These are phyloP conservation scores for Purpureocillium takamizusanense DNA, from an alignment of 2,329 filamentous ascomycete genomes.

Conservation along the genomic window DNA sequence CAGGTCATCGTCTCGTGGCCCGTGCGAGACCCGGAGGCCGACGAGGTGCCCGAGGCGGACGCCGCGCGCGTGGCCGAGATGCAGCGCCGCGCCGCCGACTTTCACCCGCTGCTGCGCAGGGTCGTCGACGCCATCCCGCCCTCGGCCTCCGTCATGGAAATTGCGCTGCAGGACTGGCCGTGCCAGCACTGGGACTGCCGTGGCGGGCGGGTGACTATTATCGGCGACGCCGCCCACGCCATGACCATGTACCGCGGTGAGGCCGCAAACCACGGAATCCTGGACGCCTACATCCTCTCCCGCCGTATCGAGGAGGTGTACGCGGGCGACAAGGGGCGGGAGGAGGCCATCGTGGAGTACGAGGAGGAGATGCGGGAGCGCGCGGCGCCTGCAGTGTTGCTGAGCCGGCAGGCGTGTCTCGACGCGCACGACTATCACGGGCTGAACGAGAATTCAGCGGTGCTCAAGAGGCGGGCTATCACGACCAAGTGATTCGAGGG, in stretches of 20 bases:
- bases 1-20: conserved; percentile 40
- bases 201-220: conserved; percentile 34
- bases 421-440: conserved; percentile 20
- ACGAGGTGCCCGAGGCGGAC: conserved; percentile 22
- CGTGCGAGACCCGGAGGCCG: conserved; percentile 19
- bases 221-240: conserved; percentile 47
- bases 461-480: conserved; percentile 15
- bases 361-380: conserved; percentile 21
- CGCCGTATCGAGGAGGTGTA: conserved; percentile 12
- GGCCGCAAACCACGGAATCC: conserved; percentile 28
- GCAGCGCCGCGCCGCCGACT: conserved; percentile 24
- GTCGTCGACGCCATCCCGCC: conserved; percentile 34
- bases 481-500: conserved; percentile 1
- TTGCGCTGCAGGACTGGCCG: conserved; percentile 27
- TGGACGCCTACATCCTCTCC: conserved; percentile 24
- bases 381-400: conserved; percentile 16
- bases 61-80: conserved; percentile 26
- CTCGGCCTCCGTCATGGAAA: conserved; percentile 24
- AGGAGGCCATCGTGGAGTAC: conserved; percentile 15
- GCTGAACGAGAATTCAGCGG: conserved; percentile 21
- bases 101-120: conserved; percentile 27
- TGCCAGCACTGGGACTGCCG: conserved; percentile 30
- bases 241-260: conserved; percentile 46
- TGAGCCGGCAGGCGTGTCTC: conserved; percentile 22
- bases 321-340: conserved; percentile 4